Base-by-base conservation (phyloP, 768 basidiomycete genomes). In the Panellus pusillus region DNA sequence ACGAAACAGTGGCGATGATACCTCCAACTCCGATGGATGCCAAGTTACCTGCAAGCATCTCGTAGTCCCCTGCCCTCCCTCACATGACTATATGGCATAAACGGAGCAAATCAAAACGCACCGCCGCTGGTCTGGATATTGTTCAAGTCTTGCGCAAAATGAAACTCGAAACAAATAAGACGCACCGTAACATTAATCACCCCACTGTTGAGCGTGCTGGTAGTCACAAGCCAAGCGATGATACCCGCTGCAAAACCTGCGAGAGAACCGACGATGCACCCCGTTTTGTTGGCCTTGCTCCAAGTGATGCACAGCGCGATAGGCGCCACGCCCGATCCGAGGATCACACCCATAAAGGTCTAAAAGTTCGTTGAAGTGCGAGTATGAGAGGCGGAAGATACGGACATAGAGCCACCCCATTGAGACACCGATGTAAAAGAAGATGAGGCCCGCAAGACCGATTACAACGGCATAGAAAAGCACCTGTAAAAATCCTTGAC, bases 1-100 rank as follows among this genome's bases (percentile, higher is more conserved):
- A 91, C 32, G 78, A 70, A 3, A 70, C 73, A 19, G 84, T 75
- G 2, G 92, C 79, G 57, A 97, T 74, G 50, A 97, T 85, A 4
- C 80, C 91, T 8, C 92, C 91, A 13, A 89, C 75, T 24, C 82
- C 87, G 59, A 95, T 90, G 2, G 91, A 85, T 2, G 86, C 86
- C n/a, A 96, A 72, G 70, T 95, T 94, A 2, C 94, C 94, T 0
- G 91, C 86, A n/a, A 97, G 77, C 92, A 97, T 95, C 64, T 75
- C 74, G 24, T 59, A 76, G 65, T 74, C 72, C 62, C 84, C 73
- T 79, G 5, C 76, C 79, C 78, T 79, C 49, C 31, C 6, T 24
- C 31, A n/a, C 36, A 42, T 38, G 15, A 28, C 20, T 37, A 15
- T 39, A 41, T 52, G 6, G 18, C 11, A 31, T 36, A 20, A 27